A percentile compares a stretch with the other conserved stretches of the same genome.
Conservation (phyloP, 78 protist species). For the Chrysochromulina tobinii region DNA sequence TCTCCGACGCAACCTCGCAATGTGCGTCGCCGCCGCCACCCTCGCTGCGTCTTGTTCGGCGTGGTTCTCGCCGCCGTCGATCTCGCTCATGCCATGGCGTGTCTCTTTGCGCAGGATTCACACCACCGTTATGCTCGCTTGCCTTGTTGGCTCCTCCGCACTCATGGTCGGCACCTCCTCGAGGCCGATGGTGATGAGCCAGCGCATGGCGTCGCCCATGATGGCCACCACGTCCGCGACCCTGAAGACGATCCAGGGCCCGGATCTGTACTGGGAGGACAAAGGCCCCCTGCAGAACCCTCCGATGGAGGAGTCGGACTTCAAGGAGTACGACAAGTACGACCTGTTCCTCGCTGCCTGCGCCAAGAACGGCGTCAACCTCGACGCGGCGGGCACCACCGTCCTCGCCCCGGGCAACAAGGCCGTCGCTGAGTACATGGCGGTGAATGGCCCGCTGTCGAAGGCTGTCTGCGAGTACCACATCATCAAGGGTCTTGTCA, state of each 20-base stretch:
- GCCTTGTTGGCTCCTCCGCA: too few relatives aligned
- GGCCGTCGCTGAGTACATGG: not conserved
- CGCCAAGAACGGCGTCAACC: not conserved
- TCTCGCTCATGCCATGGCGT: too few relatives aligned
- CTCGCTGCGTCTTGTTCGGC: too few relatives aligned
- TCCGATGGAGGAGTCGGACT: not conserved
- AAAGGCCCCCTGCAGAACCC: not conserved
- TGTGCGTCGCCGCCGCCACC: too few relatives aligned
- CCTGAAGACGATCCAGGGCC: not conserved
- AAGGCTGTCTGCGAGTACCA: not conserved
- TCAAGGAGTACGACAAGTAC: not conserved
- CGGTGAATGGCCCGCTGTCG: not conserved
- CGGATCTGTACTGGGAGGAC: not conserved
- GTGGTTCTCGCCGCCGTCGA: too few relatives aligned
- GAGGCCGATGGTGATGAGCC: too few relatives aligned
- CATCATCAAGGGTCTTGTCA: not conserved
- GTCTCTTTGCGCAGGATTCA: not conserved
- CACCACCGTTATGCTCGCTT: too few relatives aligned
- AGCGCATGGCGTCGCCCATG: not conserved
- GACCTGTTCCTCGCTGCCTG: not conserved
- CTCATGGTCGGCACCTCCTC: too few relatives aligned
- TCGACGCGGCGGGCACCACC: not conserved
- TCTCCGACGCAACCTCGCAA: too few relatives aligned
- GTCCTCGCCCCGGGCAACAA: not conserved
- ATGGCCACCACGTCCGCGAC: not conserved